These are phyloP conservation scores for Boletellus emodensis DNA, from an alignment of 768 basidiomycete species.

Conservation along the genomic window DNA sequence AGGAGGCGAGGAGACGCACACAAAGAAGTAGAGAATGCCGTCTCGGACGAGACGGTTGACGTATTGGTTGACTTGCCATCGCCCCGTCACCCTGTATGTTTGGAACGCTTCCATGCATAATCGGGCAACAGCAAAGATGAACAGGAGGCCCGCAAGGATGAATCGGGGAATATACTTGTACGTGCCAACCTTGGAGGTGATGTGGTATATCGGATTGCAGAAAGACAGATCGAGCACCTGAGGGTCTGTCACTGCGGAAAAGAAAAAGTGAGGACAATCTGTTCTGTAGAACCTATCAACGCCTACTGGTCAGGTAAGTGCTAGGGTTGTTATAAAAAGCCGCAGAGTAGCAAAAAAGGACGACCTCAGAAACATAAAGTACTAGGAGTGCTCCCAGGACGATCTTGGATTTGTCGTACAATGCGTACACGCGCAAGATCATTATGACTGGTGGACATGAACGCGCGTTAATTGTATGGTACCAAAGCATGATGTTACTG, in stretches of 20 bases:
- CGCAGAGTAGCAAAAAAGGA: background rate
- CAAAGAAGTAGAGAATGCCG: conserved; percentile 15
- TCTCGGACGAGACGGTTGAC: conserved; percentile 12
- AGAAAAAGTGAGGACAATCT: background rate
- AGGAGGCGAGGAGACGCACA: conserved; percentile 9
- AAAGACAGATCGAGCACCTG: conserved; percentile 15
- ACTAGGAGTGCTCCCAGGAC: conserved; percentile 14
- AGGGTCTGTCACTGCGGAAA: conserved; percentile 4
- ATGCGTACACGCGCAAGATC: conserved; percentile 25
- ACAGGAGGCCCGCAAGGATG: conserved; percentile 10
- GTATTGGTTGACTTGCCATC: conserved; percentile 13
- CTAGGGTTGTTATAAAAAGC: conserved; percentile 4
- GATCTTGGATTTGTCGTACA: conserved; percentile 15
- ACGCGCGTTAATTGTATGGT: background rate
- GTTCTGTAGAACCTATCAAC: background rate
- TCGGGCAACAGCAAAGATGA: conserved; percentile 2
- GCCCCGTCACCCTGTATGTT: conserved; percentile 6
- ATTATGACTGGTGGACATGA: conserved; percentile 13
- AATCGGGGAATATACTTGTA: conserved; percentile 15
- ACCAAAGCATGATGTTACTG: background rate
- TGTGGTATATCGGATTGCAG: conserved; percentile 2
- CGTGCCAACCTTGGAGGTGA: background rate
- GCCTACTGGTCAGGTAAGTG: conserved; percentile 10
- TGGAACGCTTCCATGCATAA: conserved; percentile 7
- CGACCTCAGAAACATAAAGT: conserved; percentile 7